phyloP scores from a whole-genome alignment of 169 alveolate species.

The Plasmodium vivax region DNA sequence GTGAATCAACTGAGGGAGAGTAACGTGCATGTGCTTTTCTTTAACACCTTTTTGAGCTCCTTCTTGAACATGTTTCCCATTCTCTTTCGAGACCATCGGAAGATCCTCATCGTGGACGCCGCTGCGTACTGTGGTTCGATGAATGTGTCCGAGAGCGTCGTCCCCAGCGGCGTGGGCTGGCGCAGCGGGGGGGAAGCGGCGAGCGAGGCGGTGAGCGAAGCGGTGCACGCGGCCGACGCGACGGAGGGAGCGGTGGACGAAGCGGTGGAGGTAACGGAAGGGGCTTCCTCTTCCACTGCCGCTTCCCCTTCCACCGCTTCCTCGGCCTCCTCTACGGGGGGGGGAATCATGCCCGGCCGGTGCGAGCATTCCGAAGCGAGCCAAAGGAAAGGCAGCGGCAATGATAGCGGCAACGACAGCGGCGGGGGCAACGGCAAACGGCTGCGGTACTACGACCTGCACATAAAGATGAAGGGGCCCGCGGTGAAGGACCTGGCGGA shows the following conservation, averaged over 20 bases:
- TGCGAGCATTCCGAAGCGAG: background rate
- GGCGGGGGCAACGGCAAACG: constrained; percentile 73
- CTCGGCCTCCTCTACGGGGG: background rate
- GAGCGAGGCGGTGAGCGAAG: background rate
- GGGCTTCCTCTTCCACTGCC: too few relatives aligned
- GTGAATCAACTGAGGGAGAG: constrained; percentile 20
- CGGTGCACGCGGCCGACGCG: background rate
- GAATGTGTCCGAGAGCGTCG: constrained; percentile 78
- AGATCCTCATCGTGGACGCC: constrained; percentile 82
- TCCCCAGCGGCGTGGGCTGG: background rate
- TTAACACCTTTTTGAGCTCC: constrained; percentile 71
- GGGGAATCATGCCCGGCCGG: background rate
- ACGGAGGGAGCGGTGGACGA: background rate
- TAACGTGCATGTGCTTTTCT: constrained; percentile 63
- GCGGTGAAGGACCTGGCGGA: constrained; percentile 81
- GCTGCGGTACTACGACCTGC: constrained; percentile 68
- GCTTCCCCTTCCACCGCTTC: too few relatives aligned
- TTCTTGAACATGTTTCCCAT: constrained; percentile 77
- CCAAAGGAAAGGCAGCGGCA: constrained; percentile 42
- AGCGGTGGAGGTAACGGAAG: too few relatives aligned
- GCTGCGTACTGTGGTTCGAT: constrained; percentile 89
- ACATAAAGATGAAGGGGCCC: constrained; percentile 77
- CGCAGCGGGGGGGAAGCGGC: background rate
- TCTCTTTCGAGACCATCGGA: constrained; percentile 87
- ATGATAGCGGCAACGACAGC: too few relatives aligned